Percentiles rank a stretch among this genome's conserved stretches.
phyloP scores from a whole-genome alignment of 371 early-diverging fungal genomes.

The Coemansia sp. region DNA sequence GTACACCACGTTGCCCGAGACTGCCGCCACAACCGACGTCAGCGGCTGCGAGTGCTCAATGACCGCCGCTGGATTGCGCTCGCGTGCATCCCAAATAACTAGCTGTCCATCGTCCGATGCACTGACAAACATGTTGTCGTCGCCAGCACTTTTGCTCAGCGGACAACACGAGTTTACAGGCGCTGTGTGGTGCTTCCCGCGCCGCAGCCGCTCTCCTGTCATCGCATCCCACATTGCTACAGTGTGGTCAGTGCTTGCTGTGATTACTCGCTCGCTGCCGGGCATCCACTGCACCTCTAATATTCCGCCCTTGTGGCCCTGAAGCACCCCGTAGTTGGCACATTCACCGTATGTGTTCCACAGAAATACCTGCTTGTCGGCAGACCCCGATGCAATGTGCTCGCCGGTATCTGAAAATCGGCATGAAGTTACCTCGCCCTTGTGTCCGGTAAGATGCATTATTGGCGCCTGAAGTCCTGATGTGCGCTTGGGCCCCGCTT shows the following conservation, averaged over 20 bases:
- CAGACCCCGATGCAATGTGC: constrained; percentile 79
- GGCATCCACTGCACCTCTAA: constrained; percentile 89
- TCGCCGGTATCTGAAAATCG: constrained; percentile 85
- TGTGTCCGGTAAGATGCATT: constrained; percentile 81
- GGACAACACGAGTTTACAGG: constrained; percentile 74
- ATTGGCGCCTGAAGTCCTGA: constrained; percentile 86
- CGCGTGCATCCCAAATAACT: constrained; percentile 67
- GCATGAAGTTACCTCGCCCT: constrained; percentile 79
- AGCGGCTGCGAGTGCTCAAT: constrained; percentile 74
- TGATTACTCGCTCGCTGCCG: constrained; percentile 69
- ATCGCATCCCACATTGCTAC: constrained; percentile 77
- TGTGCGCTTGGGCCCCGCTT: constrained; percentile 62
- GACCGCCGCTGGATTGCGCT: constrained; percentile 70
- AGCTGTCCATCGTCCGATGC: constrained; percentile 77
- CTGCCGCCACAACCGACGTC: constrained; percentile 73
- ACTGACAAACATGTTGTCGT: constrained; percentile 67
- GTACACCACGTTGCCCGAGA: constrained; percentile 80
- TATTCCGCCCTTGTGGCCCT: constrained; percentile 83
- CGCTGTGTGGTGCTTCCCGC: constrained; percentile 71
- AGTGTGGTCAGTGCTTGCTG: constrained; percentile 72
- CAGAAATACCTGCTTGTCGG: constrained; percentile 80
- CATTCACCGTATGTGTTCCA: constrained; percentile 94
- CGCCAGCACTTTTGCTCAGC: constrained; percentile 56
- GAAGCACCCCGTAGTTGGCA: constrained; percentile 78
- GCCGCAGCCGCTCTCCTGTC: constrained; percentile 71